Base-by-base conservation (phyloP, 2,329 filamentous ascomycete species). In the Zasmidium cellare region DNA sequence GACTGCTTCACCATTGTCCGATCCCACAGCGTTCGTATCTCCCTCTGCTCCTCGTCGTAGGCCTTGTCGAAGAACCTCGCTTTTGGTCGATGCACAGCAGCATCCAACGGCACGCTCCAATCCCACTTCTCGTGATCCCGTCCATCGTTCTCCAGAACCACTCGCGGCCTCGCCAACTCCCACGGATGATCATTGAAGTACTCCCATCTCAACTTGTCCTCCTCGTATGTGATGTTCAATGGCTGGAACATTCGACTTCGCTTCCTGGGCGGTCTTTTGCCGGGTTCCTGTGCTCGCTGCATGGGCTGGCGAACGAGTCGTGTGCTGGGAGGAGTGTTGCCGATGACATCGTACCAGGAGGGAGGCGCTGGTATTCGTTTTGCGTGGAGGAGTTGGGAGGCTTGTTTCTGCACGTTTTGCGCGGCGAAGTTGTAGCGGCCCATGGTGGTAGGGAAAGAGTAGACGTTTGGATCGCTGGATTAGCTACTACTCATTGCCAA, bases 151-250 rank as follows among this genome's bases (percentile, higher is more conserved):
- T 99, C 94, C 9, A 97, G 78, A 48, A 99, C 80, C 58, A 96
- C 82, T 66, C 91, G 84, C 55, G 94, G 94, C 62, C 93, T 84
- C 18, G 94, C 94, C 71, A 99, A 79, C 77, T 99, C 94, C 94
- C 94, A 99, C 3, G 94, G 94, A 73, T 99, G 94, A 74, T 99
- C 93, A 70, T 83, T 86, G 79, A 90, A 99, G 78, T 97, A 99
- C 24, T 87, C 85, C 65, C 77, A 81, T 63, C 94, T 87, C 69
- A 99, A 80, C 59, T 79, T 76, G 76, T 99, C 94, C 74, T 99
- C 94, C 59, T 89, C 85, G 73, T 94, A 97, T 54, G 78, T 79
- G 63, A 99, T 87, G 57, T 80, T 77, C 64, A 92, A 84, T 1
- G 94, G 94, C 67, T 87, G 85, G 80, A 92, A 97, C 67, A 96